A percentile compares a stretch with the other conserved stretches of the same genome.
phyloP scores from a whole-genome alignment of 345 rosid genomes.

The Sisymbrium irio region DNA sequence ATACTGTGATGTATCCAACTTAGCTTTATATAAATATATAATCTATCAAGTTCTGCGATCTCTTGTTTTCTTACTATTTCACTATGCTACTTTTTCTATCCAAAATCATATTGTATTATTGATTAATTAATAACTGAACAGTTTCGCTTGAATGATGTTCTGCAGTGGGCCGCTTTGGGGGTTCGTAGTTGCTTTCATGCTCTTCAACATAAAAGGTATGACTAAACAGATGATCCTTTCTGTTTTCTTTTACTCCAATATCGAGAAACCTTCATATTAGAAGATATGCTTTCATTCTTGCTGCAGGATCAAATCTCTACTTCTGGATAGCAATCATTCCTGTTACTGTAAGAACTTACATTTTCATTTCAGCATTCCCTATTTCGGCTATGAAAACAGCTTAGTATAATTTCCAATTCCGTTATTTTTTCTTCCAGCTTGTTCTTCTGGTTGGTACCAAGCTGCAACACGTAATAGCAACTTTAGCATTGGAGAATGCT shows the following conservation, averaged over 20 bases:
- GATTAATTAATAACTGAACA: not conserved
- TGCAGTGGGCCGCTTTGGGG: slow-evolving; percentile 95
- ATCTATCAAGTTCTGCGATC: not conserved
- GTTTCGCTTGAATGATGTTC: slow-evolving; percentile 21
- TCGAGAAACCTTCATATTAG: not conserved
- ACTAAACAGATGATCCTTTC: not conserved
- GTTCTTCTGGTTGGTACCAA: slow-evolving; percentile 84
- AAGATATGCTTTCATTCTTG: not conserved
- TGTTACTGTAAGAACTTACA: slow-evolving; percentile 57
- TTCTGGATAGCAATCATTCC: slow-evolving; percentile 98
- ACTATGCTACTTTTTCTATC: not conserved
- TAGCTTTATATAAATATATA: not conserved
- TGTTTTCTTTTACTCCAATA: not conserved
- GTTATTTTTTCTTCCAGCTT: slow-evolving; percentile 24
- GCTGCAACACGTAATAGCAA: slow-evolving; percentile 89
- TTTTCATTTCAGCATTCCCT: not conserved
- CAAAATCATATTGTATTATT: not conserved
- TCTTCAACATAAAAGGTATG: slow-evolving; percentile 84
- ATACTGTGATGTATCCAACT: not conserved
- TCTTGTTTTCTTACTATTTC: not conserved
- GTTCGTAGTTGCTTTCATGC: slow-evolving; percentile 93
- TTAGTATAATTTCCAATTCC: not conserved
- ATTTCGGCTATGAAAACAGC: not conserved
- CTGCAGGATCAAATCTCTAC: slow-evolving; percentile 89
- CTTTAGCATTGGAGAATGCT: slow-evolving; percentile 78